phyloP scores from a whole-genome alignment of 768 basidiomycete genomes.

The Sutorius australiensis region DNA sequence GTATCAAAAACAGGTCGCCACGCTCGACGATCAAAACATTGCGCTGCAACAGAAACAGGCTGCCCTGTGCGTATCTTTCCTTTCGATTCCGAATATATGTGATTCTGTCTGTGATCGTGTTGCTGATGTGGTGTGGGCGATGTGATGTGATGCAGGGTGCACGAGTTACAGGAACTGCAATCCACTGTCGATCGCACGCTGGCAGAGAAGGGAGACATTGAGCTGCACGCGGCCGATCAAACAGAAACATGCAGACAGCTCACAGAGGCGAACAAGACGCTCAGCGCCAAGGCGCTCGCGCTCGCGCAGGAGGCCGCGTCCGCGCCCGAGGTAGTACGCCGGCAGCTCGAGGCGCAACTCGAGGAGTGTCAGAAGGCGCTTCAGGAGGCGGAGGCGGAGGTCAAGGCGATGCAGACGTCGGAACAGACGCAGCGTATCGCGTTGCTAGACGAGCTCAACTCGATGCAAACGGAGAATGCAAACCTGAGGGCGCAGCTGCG shows the following conservation, averaged over 20 bases:
- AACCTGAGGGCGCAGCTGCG: slow-evolving; percentile 69
- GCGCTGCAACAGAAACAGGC: slow-evolving; percentile 48
- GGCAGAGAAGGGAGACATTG: slow-evolving; percentile 65
- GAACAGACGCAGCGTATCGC: slow-evolving; percentile 82
- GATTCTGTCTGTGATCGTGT: not conserved
- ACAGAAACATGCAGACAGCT: slow-evolving; percentile 71
- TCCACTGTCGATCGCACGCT: slow-evolving; percentile 55
- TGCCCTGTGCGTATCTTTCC: slow-evolving; percentile 46
- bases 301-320: slow-evolving; percentile 37
- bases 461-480: slow-evolving; percentile 75
- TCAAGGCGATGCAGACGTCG: slow-evolving; percentile 60
- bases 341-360: slow-evolving; percentile 63
- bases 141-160: slow-evolving; percentile 43
- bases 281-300: slow-evolving; percentile 67
- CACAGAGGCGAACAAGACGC: slow-evolving; percentile 70
- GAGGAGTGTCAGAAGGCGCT: slow-evolving; percentile 58
- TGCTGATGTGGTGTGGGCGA: not conserved
- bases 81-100: slow-evolving; percentile 4
- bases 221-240: slow-evolving; percentile 64
- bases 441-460: slow-evolving; percentile 84
- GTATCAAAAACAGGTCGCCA: slow-evolving; percentile 84
- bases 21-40: slow-evolving; percentile 72
- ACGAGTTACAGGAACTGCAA: slow-evolving; percentile 61
- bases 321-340: slow-evolving; percentile 45
- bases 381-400: slow-evolving; percentile 61